These are phyloP conservation scores for Hymenoscyphus fraxineus DNA, from an alignment of 2,329 filamentous ascomycete species.

Conservation along the genomic window DNA sequence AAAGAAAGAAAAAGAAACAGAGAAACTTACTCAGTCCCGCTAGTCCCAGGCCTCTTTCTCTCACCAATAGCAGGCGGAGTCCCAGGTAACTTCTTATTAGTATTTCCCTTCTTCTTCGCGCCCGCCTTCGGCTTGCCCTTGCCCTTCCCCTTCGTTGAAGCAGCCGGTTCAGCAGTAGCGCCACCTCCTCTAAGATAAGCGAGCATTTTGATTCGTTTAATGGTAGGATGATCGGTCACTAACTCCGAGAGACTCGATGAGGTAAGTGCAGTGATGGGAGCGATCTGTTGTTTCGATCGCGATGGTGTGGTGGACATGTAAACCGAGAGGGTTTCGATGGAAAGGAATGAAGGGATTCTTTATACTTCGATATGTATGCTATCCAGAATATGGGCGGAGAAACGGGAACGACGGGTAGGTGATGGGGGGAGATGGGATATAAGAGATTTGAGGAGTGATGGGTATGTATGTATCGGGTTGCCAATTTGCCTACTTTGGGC, in stretches of 20 bases:
- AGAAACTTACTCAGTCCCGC: constrained; percentile 13
- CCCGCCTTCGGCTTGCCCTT: neutral
- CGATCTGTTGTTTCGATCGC: neutral
- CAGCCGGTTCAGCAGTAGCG: neutral
- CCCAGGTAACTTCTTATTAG: constrained; percentile 6
- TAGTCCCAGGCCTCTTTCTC: constrained; percentile 12
- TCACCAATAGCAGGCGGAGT: neutral
- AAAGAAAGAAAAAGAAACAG: neutral
- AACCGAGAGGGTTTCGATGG: neutral
- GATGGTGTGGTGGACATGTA: neutral
- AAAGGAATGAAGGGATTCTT: neutral
- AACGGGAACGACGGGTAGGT: too few species aligned
- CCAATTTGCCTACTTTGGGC: too few species aligned
- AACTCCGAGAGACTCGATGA: neutral
- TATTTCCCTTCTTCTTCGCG: neutral
- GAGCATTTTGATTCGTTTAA: constrained; percentile 3
- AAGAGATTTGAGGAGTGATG: too few species aligned
- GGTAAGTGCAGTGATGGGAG: neutral
- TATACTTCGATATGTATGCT: neutral
- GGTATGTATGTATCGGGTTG: too few species aligned
- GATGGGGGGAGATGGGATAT: too few species aligned
- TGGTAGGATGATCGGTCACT: neutral
- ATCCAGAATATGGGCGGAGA: too few species aligned
- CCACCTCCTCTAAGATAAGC: neutral
- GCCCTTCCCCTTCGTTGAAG: neutral